Evolutionary conservation across 2,329 filamentous ascomycete species (phyloP).

Genomic region (Arthrinium puccinioides): DNA sequence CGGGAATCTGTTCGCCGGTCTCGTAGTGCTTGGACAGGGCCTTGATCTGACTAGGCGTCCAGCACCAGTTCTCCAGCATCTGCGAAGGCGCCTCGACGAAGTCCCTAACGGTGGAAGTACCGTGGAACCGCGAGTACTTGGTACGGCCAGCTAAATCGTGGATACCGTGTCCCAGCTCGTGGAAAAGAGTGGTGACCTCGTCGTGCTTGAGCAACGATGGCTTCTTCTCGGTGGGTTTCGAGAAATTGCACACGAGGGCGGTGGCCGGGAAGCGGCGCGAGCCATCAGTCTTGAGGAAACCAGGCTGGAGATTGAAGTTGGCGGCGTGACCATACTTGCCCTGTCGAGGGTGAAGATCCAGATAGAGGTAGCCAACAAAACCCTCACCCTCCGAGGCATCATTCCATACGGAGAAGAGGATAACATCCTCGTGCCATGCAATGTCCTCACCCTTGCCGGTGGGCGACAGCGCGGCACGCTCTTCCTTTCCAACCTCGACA

Average conservation of each 20-base stretch:
- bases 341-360: conserved; percentile 71
- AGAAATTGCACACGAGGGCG: conserved; percentile 79
- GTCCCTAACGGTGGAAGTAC: conserved; percentile 58
- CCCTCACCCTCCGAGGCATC: conserved; percentile 61
- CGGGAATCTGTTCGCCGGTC: conserved; percentile 62
- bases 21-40: conserved; percentile 68
- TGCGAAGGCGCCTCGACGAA: conserved; percentile 67
- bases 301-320: conserved; percentile 76
- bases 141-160: conserved; percentile 60
- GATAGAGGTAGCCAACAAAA: conserved; percentile 77
- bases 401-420: conserved; percentile 77
- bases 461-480: conserved; percentile 56
- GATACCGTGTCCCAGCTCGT: conserved; percentile 66
- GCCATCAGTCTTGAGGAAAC: conserved; percentile 59
- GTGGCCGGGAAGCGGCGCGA: conserved; percentile 70
- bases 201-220: conserved; percentile 76
- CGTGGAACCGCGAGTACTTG: conserved; percentile 59
- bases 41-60: conserved; percentile 58
- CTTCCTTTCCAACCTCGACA: conserved; percentile 61
- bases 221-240: conserved; percentile 69
- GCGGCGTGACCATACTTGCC: conserved; percentile 83
- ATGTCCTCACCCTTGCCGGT: conserved; percentile 65
- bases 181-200: conserved; percentile 77
- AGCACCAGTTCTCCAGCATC: conserved; percentile 74
- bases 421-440: conserved; percentile 77